These are phyloP conservation scores for Xylariaceae sp. DNA, from an alignment of 2,329 filamentous ascomycete species.

Conservation along the genomic window DNA sequence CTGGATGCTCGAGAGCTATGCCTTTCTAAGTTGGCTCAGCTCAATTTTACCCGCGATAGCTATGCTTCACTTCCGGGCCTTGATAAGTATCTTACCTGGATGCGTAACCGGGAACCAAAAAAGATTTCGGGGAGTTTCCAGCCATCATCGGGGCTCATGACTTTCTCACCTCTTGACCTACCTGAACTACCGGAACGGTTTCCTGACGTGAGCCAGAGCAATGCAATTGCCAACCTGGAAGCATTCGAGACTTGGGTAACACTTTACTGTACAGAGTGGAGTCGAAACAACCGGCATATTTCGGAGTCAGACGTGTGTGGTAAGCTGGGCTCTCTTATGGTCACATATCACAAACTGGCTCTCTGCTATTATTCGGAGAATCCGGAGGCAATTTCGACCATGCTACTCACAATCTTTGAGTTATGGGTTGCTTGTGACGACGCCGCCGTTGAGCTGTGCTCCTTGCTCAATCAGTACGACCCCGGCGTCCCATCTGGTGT, in stretches of 20 bases:
- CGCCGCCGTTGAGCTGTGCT: neutral
- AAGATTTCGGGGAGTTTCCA: neutral
- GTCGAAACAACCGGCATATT: neutral
- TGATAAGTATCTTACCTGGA: slow-evolving; percentile 5
- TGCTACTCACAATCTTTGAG: slow-evolving; percentile 14
- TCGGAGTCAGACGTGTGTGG: neutral
- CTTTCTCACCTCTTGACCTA: neutral
- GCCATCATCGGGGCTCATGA: slow-evolving; percentile 3
- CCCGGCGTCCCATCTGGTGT: slow-evolving; percentile 27
- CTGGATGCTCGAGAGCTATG: slow-evolving; percentile 16
- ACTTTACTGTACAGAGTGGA: slow-evolving; percentile 7
- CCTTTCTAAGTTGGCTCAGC: slow-evolving; percentile 6
- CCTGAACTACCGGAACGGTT: slow-evolving; percentile 1
- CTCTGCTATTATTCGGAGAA: slow-evolving; percentile 1
- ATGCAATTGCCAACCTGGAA: slow-evolving; percentile 26
- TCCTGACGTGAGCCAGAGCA: neutral
- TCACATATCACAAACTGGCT: slow-evolving; percentile 4
- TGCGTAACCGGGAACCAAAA: neutral
- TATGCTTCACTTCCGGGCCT: slow-evolving; percentile 9
- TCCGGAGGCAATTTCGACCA: slow-evolving; percentile 11
- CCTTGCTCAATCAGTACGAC: slow-evolving; percentile 19
- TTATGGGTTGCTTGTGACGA: slow-evolving; percentile 12
- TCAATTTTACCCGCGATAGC: neutral
- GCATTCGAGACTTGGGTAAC: slow-evolving; percentile 48
- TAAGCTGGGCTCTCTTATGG: slow-evolving; percentile 6